phyloP scores from a whole-genome alignment of 345 rosid species.

The Anacardium occidentale region DNA sequence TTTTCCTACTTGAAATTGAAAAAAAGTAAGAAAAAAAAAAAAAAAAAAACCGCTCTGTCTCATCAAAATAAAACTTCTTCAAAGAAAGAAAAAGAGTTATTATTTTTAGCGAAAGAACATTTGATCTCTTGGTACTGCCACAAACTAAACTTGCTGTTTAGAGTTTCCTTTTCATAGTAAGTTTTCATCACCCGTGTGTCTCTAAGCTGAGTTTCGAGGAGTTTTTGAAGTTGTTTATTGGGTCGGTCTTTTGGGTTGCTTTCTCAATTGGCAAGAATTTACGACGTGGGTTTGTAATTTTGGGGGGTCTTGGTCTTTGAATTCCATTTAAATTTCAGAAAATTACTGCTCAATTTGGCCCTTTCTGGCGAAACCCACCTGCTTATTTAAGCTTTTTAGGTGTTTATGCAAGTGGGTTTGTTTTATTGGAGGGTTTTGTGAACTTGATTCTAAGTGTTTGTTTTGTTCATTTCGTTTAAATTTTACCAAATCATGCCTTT shows the following conservation, averaged over 20 bases:
- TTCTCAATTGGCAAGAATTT: background rate
- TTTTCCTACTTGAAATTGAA: no score
- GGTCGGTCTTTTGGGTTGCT: slow-evolving; percentile 16
- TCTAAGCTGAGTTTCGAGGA: slow-evolving; percentile 17
- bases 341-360: background rate
- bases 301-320: background rate
- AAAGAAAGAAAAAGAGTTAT: background rate
- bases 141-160: background rate
- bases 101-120: background rate
- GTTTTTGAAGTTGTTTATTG: slow-evolving; percentile 4
- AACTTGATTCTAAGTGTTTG: background rate
- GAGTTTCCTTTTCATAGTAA: slow-evolving; percentile 7
- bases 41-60: no score
- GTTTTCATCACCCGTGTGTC: background rate
- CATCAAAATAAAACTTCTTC: no score
- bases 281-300: background rate
- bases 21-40: no score
- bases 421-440: no score
- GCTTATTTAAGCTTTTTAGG: background rate
- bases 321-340: background rate
- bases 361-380: background rate
- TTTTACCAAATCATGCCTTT: background rate
- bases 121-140: background rate
- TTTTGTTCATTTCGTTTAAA: background rate
- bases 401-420: background rate